Evolutionary conservation across 352 stramenopile species (phyloP), one percentile per base, ranked within the genome.

Genomic region (Thraustochytrium sp.): DNA sequence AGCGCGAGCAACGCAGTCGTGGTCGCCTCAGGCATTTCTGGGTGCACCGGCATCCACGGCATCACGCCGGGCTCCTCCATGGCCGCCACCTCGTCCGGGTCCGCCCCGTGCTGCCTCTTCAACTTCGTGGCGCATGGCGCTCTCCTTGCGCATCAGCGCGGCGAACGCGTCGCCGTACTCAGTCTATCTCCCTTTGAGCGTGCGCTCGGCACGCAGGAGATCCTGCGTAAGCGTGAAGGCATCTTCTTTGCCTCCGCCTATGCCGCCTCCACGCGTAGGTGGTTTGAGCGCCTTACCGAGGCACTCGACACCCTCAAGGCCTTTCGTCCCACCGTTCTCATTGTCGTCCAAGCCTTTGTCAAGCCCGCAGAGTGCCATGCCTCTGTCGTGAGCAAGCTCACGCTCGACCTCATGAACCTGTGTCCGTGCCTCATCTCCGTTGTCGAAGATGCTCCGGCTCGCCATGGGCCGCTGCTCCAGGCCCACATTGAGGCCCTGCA

Each of bases 101-200:
- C 55, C 34, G 13, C 29, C 18, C 13, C 37, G 59, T 72, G 13
- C n/a, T n/a, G n/a, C n/a, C n/a, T 72, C 23, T 18, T 72, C 59
- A 72, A 72, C n/a, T 72, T 44, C 34, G 59, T 72, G 23, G 59
- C 59, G 4, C 59, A 72, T 72, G 59, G 59, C 21, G 59, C 59
- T 18, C 37, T 72, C n/a, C 59, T 44, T 40, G 59, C 59, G 18
- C n/a, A 49, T 9, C 23, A 72, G 59, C 59, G 37, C 21, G 13
- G 38, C 59, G 38, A 72, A n/a, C 59, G 59, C 34, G 59, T 72
- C 13, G 59, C 59, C 18, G 38, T 72, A 9, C 59, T 72, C 23
- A 49, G 59, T n/a, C 11, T 72, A 11, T 59, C 51, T 31, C 21
- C 51, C 51, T 26, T 23, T 9, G 59, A 72, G 4, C 59, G 34